Base-by-base conservation (phyloP, 164 flowering plant species). In the Echeveria elegans region DNA sequence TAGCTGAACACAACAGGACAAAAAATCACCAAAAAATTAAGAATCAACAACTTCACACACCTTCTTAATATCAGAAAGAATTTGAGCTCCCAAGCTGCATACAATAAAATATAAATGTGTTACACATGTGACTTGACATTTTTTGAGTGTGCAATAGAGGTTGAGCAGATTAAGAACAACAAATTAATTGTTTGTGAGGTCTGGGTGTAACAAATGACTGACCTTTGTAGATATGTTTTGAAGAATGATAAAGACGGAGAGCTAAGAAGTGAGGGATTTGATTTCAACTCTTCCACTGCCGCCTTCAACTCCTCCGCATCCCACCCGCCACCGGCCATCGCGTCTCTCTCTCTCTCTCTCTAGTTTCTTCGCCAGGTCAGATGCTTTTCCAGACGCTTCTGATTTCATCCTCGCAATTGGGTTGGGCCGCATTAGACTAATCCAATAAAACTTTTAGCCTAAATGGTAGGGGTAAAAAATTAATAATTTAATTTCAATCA, bases 171-270 rank as follows among this genome's bases (percentile, higher is more conserved):
- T 8, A 31, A 15, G 2, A 30, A 6, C 32, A 6, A 1, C 34
- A 37, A 30, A 9, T 63, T 31, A 23, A 32, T 21, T 0, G 8
- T 30, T 34, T 34, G 1, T 12, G 41, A 38, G 12, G 41, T 38
- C 12, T 38, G 38, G 12, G 41, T 5, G 41, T 38, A 30, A 34
- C 32, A 11, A 32, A n/a, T 6, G 16, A 7, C 23, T 38, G 6
- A 48, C 53, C 89, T 85, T 4, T 71, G 74, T 36, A 88, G 83
- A 72, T 79, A 88, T 47, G 61, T 62, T 70, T 72, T 85, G 87
- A 86, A 88, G 79, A 88, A 88, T 21, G 67, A 64, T 50, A 86
- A 71, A 69, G 83, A 77, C 15, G 88, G 88, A 40, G 74, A 65
- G 71, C 82, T 66, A 66, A 88, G 78, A 38, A 86, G 69, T 1